phyloP scores from a whole-genome alignment of 1,139 yeast species.

The Magnusiomyces tetraspermus region DNA sequence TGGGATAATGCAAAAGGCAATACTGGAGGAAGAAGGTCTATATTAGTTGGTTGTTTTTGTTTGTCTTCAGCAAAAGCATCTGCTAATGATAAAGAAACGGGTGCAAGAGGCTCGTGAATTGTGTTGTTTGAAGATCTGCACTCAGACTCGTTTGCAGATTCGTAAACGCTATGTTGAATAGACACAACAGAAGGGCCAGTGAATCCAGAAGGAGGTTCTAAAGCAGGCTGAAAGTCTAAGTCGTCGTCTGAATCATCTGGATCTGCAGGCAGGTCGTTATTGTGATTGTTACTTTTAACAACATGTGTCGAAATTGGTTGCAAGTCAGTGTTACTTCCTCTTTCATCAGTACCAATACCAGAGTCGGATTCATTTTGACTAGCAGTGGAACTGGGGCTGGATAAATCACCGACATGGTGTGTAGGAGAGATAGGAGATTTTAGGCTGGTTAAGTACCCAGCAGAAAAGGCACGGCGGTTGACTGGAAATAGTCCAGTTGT shows the following conservation, averaged over 20 bases:
- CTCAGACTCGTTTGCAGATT: neutral
- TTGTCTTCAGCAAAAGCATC: neutral
- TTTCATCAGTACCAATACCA: no score
- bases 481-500: neutral
- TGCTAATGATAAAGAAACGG: neutral
- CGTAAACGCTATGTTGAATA: neutral
- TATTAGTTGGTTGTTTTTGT: neutral
- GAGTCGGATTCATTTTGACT: no score
- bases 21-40: neutral
- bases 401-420: neutral
- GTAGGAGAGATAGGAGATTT: neutral
- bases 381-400: neutral
- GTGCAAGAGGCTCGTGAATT: neutral
- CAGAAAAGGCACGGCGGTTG: neutral
- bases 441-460: neutral
- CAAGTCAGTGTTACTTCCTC: neutral
- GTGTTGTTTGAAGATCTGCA: neutral
- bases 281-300: neutral
- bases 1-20: neutral
- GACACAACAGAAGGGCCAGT: no score
- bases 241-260: neutral
- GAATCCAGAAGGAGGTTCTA: neutral
- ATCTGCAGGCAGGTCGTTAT: neutral
- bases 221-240: neutral
- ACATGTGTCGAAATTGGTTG: neutral